Conservation (phyloP, 305 asterid genomes). For the Fraxinus sp. region DNA sequence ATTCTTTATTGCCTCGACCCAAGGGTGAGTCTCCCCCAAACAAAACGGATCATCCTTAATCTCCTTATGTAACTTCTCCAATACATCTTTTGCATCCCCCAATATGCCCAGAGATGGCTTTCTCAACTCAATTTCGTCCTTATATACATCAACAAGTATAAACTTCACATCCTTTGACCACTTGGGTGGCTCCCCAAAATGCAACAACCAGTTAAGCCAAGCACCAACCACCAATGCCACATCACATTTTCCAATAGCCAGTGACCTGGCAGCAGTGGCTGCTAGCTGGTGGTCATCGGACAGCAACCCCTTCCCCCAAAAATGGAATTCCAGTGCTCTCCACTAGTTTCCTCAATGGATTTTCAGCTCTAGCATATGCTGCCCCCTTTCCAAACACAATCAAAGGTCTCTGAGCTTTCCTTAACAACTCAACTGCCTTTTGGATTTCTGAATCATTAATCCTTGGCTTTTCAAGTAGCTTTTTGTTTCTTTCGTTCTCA, state of each 20-base stretch:
- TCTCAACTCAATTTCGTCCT: constrained; percentile 72
- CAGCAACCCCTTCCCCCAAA: constrained; percentile 76
- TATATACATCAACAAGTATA: constrained; percentile 58
- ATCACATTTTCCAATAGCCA: constrained; percentile 85
- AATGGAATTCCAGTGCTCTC: constrained; percentile 77
- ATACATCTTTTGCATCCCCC: constrained; percentile 77
- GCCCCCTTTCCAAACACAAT: constrained; percentile 92
- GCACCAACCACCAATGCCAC: constrained; percentile 84
- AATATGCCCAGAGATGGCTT: constrained; percentile 66
- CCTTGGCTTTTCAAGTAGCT: constrained; percentile 36
- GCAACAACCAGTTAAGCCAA: constrained; percentile 82
- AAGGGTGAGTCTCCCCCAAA: constrained; percentile 69
- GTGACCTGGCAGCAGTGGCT: constrained; percentile 81
- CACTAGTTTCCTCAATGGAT: constrained; percentile 49
- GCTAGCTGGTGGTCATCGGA: constrained; percentile 78
- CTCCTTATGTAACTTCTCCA: constrained; percentile 62
- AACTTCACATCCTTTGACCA: constrained; percentile 83
- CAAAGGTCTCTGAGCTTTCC: constrained; percentile 73
- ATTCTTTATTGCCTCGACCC: constrained; percentile 63
- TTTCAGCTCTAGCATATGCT: constrained; percentile 67
- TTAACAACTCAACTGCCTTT: constrained; percentile 63
- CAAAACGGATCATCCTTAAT: constrained; percentile 82
- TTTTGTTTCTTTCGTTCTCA: constrained; percentile 38
- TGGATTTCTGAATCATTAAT: constrained; percentile 37
- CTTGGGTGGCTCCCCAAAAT: constrained; percentile 85